Conservation (phyloP, 768 basidiomycete species). For the Trichaptum fuscoviolaceum region DNA sequence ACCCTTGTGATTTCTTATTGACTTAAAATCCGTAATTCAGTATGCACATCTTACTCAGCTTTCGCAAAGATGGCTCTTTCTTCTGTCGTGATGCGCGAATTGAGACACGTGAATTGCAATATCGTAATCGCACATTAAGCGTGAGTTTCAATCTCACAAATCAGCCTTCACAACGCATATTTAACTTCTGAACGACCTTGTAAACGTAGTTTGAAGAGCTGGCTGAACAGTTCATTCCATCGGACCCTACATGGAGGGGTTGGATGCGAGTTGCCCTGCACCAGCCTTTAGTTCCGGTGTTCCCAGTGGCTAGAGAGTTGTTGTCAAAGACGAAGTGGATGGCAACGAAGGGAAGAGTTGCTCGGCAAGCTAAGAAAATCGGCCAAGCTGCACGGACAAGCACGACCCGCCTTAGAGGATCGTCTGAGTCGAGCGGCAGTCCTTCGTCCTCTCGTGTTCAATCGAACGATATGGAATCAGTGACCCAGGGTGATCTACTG, state of each 20-base stretch:
- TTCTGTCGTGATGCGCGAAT: slow-evolving; percentile 76
- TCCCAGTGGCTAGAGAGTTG: slow-evolving; percentile 74
- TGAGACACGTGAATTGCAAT: slow-evolving; percentile 74
- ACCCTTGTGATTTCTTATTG: slow-evolving; percentile 16
- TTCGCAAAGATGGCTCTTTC: slow-evolving; percentile 80
- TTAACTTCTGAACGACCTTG: slow-evolving; percentile 8
- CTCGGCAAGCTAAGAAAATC: slow-evolving; percentile 2
- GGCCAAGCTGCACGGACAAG: slow-evolving; percentile 2
- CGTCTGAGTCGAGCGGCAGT: background rate
- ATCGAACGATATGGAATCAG: background rate
- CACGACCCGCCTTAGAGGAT: background rate
- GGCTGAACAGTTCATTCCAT: slow-evolving; percentile 74
- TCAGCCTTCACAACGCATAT: slow-evolving; percentile 3
- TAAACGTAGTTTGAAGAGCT: slow-evolving; percentile 64
- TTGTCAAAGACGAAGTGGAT: slow-evolving; percentile 75
- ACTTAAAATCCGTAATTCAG: slow-evolving; percentile 27
- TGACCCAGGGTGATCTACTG: background rate
- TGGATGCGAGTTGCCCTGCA: slow-evolving; percentile 84
- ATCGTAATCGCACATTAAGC: slow-evolving; percentile 78
- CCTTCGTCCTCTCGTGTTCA: background rate
- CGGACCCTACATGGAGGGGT: slow-evolving; percentile 71
- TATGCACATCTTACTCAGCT: slow-evolving; percentile 67
- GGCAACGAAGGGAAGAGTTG: slow-evolving; percentile 31
- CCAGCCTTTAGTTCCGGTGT: slow-evolving; percentile 70
- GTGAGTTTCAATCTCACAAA: slow-evolving; percentile 36